A percentile compares a stretch with the other conserved stretches of the same genome.
These are phyloP conservation scores for Cercospora sesami DNA, from an alignment of 2,329 filamentous ascomycete species.

Conservation along the genomic window DNA sequence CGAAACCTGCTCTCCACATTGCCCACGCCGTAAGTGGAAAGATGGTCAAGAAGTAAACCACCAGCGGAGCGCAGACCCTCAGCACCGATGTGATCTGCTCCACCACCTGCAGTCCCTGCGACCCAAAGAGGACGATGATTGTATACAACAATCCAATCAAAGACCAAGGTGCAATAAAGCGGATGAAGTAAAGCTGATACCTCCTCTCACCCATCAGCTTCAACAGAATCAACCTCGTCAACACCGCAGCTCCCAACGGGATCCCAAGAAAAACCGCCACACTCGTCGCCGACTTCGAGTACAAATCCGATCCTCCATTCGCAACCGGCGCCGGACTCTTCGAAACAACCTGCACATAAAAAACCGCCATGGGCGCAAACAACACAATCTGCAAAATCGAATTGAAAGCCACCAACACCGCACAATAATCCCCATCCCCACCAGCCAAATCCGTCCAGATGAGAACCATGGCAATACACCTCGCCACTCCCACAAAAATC, in stretches of 20 bases:
- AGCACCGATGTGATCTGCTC: slow-evolving; percentile 81
- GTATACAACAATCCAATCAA: slow-evolving; percentile 84
- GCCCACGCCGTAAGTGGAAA: slow-evolving; percentile 69
- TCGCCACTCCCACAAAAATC: slow-evolving; percentile 77
- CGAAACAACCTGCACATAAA: slow-evolving; percentile 64
- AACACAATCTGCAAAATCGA: slow-evolving; percentile 52
- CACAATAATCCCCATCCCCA: slow-evolving; percentile 80
- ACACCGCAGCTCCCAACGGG: slow-evolving; percentile 74
- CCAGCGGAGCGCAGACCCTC: slow-evolving; percentile 74
- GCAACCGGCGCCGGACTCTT: slow-evolving; percentile 44
- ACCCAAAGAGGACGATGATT: slow-evolving; percentile 81
- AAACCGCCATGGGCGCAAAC: slow-evolving; percentile 48
- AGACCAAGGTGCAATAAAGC: slow-evolving; percentile 68
- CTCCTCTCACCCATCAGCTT: slow-evolving; percentile 55
- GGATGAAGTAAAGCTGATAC: slow-evolving; percentile 71
- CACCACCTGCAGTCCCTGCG: slow-evolving; percentile 73
- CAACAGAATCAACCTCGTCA: slow-evolving; percentile 68
- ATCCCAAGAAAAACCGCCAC: slow-evolving; percentile 83
- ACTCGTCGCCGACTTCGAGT: slow-evolving; percentile 64
- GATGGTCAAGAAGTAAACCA: slow-evolving; percentile 73
- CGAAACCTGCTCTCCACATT: slow-evolving; percentile 67
- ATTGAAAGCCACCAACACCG: slow-evolving; percentile 55
- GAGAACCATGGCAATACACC: slow-evolving; percentile 85
- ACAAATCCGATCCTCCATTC: slow-evolving; percentile 38
- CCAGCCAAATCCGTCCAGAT: slow-evolving; percentile 79